Conservation (phyloP, 371 early-diverging fungal genomes). For the Mortierella sp. region DNA sequence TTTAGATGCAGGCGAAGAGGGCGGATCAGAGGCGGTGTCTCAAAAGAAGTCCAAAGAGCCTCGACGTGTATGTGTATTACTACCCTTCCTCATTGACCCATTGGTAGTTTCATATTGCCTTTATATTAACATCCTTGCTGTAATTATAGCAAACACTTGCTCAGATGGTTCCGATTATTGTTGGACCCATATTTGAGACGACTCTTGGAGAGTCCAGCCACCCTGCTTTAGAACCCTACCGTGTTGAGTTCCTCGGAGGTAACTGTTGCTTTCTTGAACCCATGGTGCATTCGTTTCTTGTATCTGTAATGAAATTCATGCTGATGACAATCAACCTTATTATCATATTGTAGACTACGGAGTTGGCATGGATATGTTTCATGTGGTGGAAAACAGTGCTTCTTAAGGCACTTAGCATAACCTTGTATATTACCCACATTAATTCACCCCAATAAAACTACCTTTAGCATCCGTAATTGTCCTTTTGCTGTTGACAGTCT, state of each 20-base stretch:
- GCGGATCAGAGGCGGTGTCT: constrained; percentile 18
- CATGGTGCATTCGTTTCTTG: neutral
- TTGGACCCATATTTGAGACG: constrained; percentile 69
- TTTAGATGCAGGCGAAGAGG: constrained; percentile 65
- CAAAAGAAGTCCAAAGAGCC: constrained; percentile 37
- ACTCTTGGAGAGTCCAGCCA: constrained; percentile 48
- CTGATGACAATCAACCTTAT: neutral
- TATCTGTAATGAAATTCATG: neutral
- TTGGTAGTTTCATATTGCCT: neutral
- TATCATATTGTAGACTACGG: constrained; percentile 29
- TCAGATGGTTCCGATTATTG: constrained; percentile 56
- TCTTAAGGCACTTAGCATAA: neutral
- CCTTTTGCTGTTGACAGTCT: too few relatives aligned
- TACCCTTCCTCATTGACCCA: neutral
- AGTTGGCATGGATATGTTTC: constrained; percentile 51
- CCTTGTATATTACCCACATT: neutral
- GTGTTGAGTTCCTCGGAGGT: constrained; percentile 54
- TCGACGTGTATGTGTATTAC: constrained; percentile 33
- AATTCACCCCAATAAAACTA: neutral
- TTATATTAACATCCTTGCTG: neutral
- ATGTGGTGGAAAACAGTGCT: constrained; percentile 18
- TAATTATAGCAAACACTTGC: constrained; percentile 33
- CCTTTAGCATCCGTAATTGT: too few relatives aligned
- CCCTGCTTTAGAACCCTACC: constrained; percentile 48
- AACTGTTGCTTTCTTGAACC: neutral